A percentile compares a stretch with the other conserved stretches of the same genome.
These are phyloP conservation scores for Fagus crenata DNA, from an alignment of 306 rosid genomes.

Conservation along the genomic window DNA sequence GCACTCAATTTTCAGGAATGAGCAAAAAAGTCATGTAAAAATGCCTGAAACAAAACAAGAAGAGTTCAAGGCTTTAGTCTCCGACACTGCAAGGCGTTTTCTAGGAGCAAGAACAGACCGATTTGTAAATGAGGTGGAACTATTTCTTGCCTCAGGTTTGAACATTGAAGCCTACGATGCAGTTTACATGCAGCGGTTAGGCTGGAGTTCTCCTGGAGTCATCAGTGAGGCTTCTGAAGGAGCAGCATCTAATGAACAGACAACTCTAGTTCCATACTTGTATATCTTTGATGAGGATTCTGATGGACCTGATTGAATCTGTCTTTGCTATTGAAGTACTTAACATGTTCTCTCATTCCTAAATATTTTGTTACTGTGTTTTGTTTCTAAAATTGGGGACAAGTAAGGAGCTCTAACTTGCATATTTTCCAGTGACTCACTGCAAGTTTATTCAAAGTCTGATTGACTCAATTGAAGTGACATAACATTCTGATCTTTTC, in stretches of 20 bases:
- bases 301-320: slow-evolving; percentile 50
- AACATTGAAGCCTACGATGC: slow-evolving; percentile 84
- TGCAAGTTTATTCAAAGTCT: background rate
- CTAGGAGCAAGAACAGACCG: slow-evolving; percentile 61
- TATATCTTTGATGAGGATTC: slow-evolving; percentile 62
- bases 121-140: slow-evolving; percentile 68
- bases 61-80: slow-evolving; percentile 49
- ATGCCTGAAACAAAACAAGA: slow-evolving; percentile 50
- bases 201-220: slow-evolving; percentile 62
- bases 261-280: slow-evolving; percentile 60
- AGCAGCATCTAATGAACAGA: slow-evolving; percentile 33
- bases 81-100: slow-evolving; percentile 71
- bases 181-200: slow-evolving; percentile 72
- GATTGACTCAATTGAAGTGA: background rate
- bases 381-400: background rate
- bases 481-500: background rate
- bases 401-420: background rate
- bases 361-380: background rate
- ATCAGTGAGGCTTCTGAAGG: slow-evolving; percentile 42
- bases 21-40: slow-evolving; percentile 31
- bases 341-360: background rate
- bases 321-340: slow-evolving; percentile 2
- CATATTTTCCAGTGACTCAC: slow-evolving; percentile 2
- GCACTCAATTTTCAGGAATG: slow-evolving; percentile 38
- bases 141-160: slow-evolving; percentile 86